Conservation (phyloP, 768 basidiomycete genomes). For the Trametes cingulata region DNA sequence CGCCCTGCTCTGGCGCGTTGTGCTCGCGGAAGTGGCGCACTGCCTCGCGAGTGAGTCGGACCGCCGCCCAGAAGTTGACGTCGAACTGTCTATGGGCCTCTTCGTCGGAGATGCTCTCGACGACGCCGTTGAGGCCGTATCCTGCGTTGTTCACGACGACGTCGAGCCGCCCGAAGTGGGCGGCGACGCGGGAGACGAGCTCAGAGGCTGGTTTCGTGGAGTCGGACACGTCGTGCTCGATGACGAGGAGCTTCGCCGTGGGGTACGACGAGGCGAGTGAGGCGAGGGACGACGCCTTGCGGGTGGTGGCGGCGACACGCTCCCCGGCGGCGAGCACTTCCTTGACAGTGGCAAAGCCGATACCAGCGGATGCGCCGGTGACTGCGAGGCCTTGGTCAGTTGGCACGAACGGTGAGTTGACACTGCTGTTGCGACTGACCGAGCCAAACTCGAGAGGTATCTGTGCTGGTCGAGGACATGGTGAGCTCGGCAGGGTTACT, state of each 20-base stretch:
- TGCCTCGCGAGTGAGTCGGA: slow-evolving; percentile 32
- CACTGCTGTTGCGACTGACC: not conserved
- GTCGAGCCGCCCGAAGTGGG: slow-evolving; percentile 33
- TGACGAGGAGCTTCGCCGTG: slow-evolving; percentile 31
- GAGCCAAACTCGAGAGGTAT: slow-evolving; percentile 11
- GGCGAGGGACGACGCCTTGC: slow-evolving; percentile 28
- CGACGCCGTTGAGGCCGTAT: slow-evolving; percentile 33
- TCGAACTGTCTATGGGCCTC: slow-evolving; percentile 41
- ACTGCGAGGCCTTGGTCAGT: slow-evolving; percentile 21
- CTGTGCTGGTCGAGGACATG: too few relatives aligned
- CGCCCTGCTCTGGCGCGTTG: slow-evolving; percentile 22
- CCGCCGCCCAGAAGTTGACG: slow-evolving; percentile 47
- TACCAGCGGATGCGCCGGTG: slow-evolving; percentile 36
- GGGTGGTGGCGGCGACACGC: slow-evolving; percentile 37
- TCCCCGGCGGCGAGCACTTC: slow-evolving; percentile 34
- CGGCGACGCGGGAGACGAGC: slow-evolving; percentile 12
- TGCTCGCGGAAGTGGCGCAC: slow-evolving; percentile 21
- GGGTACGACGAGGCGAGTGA: slow-evolving; percentile 26
- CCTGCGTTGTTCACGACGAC: slow-evolving; percentile 35
- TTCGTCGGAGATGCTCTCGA: slow-evolving; percentile 38
- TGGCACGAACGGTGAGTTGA: too few relatives aligned
- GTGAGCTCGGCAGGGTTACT: too few relatives aligned
- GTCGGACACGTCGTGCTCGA: slow-evolving; percentile 33
- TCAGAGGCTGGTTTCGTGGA: slow-evolving; percentile 12
- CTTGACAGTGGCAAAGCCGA: slow-evolving; percentile 33